phyloP scores from a whole-genome alignment of 1,284 basidiomycete genomes.

The Vanrija sp. region DNA sequence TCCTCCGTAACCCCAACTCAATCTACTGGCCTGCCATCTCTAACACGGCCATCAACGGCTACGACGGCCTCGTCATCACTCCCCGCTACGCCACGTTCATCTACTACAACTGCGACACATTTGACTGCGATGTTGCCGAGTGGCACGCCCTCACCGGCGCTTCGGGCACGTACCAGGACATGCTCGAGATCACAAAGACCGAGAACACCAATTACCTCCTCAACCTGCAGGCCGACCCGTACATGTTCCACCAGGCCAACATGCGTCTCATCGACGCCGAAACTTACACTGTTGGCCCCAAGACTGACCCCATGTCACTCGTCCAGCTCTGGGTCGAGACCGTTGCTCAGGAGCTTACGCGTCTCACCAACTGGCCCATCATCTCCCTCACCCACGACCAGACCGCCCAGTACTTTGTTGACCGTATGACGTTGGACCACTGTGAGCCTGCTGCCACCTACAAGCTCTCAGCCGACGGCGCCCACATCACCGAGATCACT shows the following conservation, averaged over 20 bases:
- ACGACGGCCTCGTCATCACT: conserved; percentile 3
- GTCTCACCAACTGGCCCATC: conserved; percentile 13
- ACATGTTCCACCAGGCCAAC: conserved; percentile 17
- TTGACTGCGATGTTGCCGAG: conserved; percentile 7
- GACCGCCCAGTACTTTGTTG: conserved; percentile 7
- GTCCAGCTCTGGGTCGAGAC: conserved; percentile 12
- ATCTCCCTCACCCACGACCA: conserved; percentile 4
- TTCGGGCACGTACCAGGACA: conserved; percentile 3
- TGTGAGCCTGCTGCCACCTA: not conserved
- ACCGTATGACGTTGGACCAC: conserved; percentile 5
- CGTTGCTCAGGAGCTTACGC: conserved; percentile 1
- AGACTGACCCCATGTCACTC: conserved; percentile 10
- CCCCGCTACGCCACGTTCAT: conserved; percentile 8
- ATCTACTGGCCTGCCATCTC: conserved; percentile 5
- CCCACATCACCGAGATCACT: not conserved
- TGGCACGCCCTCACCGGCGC: conserved; percentile 6
- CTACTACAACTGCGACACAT: conserved; percentile 14
- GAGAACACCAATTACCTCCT: conserved; percentile 6
- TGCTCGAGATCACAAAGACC: conserved; percentile 1
- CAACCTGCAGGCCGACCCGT: conserved; percentile 5
- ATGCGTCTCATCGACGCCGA: conserved; percentile 7
- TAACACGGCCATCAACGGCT: conserved; percentile 2
- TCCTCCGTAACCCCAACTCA: not conserved
- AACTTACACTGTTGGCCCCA: conserved; percentile 2
- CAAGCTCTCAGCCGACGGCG: not conserved